Evolutionary conservation across 352 stramenopile genomes (phyloP).

Genomic region (Pythium biforme): DNA sequence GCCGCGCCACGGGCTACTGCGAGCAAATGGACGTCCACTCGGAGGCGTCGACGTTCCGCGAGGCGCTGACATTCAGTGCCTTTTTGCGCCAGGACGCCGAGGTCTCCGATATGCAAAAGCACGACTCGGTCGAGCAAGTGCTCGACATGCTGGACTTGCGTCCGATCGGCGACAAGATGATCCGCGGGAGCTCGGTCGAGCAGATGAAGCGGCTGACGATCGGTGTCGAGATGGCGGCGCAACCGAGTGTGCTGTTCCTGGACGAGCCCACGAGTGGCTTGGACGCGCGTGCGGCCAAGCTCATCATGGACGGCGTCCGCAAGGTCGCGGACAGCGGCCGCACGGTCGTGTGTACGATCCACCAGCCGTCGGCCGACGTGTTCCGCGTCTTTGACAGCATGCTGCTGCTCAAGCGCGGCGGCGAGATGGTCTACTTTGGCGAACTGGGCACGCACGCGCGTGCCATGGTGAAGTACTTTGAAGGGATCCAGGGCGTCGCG

Average conservation of each 20-base stretch:
- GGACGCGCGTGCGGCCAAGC: slow-evolving; percentile 81
- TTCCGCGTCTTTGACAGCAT: slow-evolving; percentile 91
- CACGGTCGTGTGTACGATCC: slow-evolving; percentile 30
- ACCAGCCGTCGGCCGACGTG: slow-evolving; percentile 58
- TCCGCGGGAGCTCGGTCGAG: slow-evolving; percentile 33
- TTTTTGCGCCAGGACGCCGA: background rate
- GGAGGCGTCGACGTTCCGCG: slow-evolving; percentile 53
- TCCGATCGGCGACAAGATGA: slow-evolving; percentile 8
- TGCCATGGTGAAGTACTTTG: slow-evolving; percentile 44
- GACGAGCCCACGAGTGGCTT: slow-evolving; percentile 91
- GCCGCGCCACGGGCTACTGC: slow-evolving; percentile 35
- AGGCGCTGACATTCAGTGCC: background rate
- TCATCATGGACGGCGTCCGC: slow-evolving; percentile 87
- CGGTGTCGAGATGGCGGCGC: slow-evolving; percentile 89
- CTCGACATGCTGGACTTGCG: slow-evolving; percentile 7
- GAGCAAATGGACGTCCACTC: slow-evolving; percentile 32
- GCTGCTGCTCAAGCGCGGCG: slow-evolving; percentile 77
- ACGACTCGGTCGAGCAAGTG: slow-evolving; percentile 65
- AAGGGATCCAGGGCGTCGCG: slow-evolving; percentile 36
- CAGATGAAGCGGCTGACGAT: slow-evolving; percentile 78
- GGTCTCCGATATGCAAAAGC: background rate
- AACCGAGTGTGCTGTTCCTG: slow-evolving; percentile 85
- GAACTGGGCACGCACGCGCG: slow-evolving; percentile 38
- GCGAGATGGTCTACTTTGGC: slow-evolving; percentile 60
- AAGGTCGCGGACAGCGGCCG: slow-evolving; percentile 56